phyloP scores from a whole-genome alignment of 352 stramenopile species.

The Peronospora destructor region DNA sequence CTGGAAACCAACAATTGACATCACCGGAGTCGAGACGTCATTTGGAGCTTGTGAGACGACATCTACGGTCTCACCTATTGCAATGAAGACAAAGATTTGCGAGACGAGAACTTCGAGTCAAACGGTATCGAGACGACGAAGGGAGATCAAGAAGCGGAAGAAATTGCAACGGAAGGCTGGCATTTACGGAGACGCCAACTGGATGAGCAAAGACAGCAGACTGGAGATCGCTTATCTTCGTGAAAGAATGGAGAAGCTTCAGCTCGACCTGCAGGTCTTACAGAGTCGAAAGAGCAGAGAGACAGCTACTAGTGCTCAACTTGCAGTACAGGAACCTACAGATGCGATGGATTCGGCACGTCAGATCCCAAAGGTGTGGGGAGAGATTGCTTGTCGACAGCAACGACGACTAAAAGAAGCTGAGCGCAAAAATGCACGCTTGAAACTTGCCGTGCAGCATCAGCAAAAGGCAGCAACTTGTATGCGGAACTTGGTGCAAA shows the following conservation, averaged over 20 bases:
- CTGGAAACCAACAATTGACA: constrained; percentile 5
- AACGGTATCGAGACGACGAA: constrained; percentile 16
- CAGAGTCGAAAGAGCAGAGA: constrained; percentile 19
- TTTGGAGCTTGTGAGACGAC: constrained; percentile 7
- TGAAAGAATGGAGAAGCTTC: constrained; percentile 53
- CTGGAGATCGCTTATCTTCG: constrained; percentile 64
- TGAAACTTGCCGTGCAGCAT: constrained; percentile 37
- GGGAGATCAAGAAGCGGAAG: constrained; percentile 26
- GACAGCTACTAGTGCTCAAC: constrained; percentile 1
- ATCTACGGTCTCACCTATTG: constrained; percentile 1
- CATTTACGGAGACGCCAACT: constrained; percentile 29
- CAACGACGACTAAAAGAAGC: constrained; percentile 26
- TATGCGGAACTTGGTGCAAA: constrained; percentile 20
- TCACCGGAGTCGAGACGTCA: constrained; percentile 9
- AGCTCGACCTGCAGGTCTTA: constrained; percentile 47
- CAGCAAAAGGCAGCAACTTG: constrained; percentile 22
- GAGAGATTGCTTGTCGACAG: constrained; percentile 28
- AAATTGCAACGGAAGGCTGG: constrained; percentile 32
- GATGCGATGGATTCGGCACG: constrained; percentile 8
- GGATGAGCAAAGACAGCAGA: constrained; percentile 33
- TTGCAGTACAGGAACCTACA: not conserved
- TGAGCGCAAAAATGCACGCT: constrained; percentile 37
- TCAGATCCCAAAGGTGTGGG: constrained; percentile 24
- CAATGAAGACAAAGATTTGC: not conserved
- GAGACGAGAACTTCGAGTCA: not conserved